Evolutionary conservation across 2,329 filamentous ascomycete genomes (phyloP), one percentile per base, ranked within the genome.

Genomic region (Incumbomyces lentus): DNA sequence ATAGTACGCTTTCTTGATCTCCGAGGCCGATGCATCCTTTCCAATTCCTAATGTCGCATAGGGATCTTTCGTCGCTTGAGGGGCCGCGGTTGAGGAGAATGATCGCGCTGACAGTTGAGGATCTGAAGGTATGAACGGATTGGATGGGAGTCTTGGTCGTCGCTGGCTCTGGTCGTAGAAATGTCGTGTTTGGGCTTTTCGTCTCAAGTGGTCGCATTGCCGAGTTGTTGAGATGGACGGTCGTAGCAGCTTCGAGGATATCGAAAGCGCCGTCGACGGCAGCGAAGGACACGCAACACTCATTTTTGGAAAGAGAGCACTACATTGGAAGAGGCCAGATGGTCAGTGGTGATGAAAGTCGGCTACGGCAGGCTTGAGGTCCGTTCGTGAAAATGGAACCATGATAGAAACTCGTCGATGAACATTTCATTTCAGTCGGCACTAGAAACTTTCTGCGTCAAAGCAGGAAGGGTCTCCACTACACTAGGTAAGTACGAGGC

Each of bases 1-100:
- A 63, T 98, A 98, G 71, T 98, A 98, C 2, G 92, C 89, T 66
- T 95, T 96, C 65, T 98, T 98, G 64, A 98, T 96, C 31, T 96
- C 90, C 49, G 79, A 72, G 2, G 87, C 71, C 1, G 86, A 81
- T n/a, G 92, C 86, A 52, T 68, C 75, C 64, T 90, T 94, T 59
- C 73, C 73, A 26, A 98, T 86, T 12, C 92, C 92, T 22, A 98
- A 80, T 3, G 85, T 76, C 54, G 80, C 78, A 66, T 98, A 98
- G 1, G 92, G 92, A 59, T 98, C 85, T 63, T 86, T 78, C 37
- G 81, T 82, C 18, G 79, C 77, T 62, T 82, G 81, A 63, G 82
- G 85, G 29, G 69, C 57, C 67, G 64, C 55, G 5, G 64, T 67
- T 11, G 66, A 57, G 50, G 71, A 69, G 50, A 73, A 73, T 13